These are phyloP conservation scores for Aspergillus wentii DNA, from an alignment of 495 filamentous ascomycete species.

Conservation along the genomic window DNA sequence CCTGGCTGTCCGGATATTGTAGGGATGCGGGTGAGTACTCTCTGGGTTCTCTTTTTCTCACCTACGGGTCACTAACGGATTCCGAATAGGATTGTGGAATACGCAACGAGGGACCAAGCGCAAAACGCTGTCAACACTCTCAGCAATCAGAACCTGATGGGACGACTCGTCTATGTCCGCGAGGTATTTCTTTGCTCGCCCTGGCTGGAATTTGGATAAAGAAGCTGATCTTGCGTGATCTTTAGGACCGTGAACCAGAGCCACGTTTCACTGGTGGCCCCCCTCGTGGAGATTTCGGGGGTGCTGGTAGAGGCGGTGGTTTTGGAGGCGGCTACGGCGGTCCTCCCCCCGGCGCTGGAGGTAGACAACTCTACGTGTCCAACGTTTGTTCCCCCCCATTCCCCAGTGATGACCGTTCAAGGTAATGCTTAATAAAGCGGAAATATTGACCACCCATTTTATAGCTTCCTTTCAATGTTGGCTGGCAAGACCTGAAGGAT, in stretches of 20 bases:
- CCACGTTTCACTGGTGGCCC: conserved; percentile 83
- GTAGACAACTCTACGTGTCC: conserved; percentile 91
- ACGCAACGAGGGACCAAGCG: conserved; percentile 98
- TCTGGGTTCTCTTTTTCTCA: not conserved
- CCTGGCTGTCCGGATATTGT: conserved; percentile 83
- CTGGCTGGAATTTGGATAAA: not conserved
- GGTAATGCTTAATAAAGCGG: conserved; percentile 1
- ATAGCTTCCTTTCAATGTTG: conserved; percentile 94
- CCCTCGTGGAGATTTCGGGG: conserved; percentile 64
- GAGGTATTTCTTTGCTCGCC: conserved; percentile 58
- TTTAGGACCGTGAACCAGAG: conserved; percentile 89
- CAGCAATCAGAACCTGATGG: conserved; percentile 98
- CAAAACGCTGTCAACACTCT: conserved; percentile 96
- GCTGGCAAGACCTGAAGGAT: conserved; percentile 99
- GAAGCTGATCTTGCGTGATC: conserved; percentile 1
- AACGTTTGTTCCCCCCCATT: conserved; percentile 74
- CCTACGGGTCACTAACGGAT: conserved; percentile 23
- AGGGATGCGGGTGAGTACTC: conserved; percentile 96
- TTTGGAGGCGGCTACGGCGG: conserved; percentile 42
- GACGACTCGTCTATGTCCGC: conserved; percentile 94
- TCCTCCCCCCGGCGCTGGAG: conserved; percentile 50
- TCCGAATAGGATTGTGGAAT: conserved; percentile 91
- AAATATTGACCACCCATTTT: conserved; percentile 21
- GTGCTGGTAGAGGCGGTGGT: conserved; percentile 37
- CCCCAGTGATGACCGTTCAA: conserved; percentile 7